A percentile compares a stretch with the other conserved stretches of the same genome.
Evolutionary conservation across 306 rosid genomes (phyloP).

Genomic region (Datisca glomerata): DNA sequence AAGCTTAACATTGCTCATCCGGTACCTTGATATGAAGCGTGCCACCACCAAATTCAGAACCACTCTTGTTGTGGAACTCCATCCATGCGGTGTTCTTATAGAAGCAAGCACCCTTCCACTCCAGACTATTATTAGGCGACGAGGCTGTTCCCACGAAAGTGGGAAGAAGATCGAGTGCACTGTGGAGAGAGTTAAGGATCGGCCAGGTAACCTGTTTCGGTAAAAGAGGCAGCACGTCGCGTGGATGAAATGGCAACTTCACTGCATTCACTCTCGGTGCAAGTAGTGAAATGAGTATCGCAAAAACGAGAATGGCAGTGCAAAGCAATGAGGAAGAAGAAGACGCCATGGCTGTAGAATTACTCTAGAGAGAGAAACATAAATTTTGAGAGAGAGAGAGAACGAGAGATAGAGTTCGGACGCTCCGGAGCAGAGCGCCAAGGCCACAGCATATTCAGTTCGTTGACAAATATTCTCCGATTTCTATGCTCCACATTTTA

Average conservation of each 20-base stretch:
- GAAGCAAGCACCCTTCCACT: slow-evolving; percentile 88
- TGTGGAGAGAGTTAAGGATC: slow-evolving; percentile 52
- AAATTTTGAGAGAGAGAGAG: not conserved
- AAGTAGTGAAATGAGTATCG: slow-evolving; percentile 3
- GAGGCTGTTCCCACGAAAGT: slow-evolving; percentile 71
- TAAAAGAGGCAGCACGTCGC: slow-evolving; percentile 61
- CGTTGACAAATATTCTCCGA: too few relatives aligned
- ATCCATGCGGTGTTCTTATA: slow-evolving; percentile 72
- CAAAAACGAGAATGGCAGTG: not conserved
- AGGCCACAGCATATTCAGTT: too few relatives aligned
- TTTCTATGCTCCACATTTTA: too few relatives aligned
- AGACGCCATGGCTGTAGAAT: slow-evolving; percentile 6
- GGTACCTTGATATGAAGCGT: slow-evolving; percentile 79
- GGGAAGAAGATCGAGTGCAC: slow-evolving; percentile 73
- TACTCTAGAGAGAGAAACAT: not conserved
- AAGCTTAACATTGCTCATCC: not conserved
- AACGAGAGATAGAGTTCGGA: not conserved
- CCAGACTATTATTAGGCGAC: slow-evolving; percentile 10
- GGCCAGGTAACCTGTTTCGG: slow-evolving; percentile 81
- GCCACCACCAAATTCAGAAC: slow-evolving; percentile 72
- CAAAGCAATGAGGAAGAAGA: slow-evolving; percentile 11
- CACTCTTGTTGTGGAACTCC: slow-evolving; percentile 59
- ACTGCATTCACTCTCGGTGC: slow-evolving; percentile 2
- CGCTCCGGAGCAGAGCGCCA: too few relatives aligned
- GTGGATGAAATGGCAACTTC: slow-evolving; percentile 44